Evolutionary conservation across 2,329 filamentous ascomycete species (phyloP), one percentile per base, ranked within the genome.

Genomic region (Aphanoascus verrucosus): DNA sequence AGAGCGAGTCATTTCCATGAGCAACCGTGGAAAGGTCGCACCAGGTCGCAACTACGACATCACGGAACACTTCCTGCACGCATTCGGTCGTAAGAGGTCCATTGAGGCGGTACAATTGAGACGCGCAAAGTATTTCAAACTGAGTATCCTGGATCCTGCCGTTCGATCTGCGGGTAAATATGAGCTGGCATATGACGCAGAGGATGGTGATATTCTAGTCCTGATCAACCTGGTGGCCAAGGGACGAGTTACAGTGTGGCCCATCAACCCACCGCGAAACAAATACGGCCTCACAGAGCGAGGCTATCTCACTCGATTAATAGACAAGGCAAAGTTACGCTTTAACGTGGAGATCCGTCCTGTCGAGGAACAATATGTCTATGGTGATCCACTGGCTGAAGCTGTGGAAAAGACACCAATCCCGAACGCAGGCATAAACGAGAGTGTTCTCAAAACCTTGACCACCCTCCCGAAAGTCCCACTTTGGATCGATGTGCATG

Each of bases 401-500:
- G 54, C 57, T 8, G 20, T 61, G 11, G 41, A 51, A 8, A 53
- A 45, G 1, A 56, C 62, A 2, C 57, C 61, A 2, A 59, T 65
- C 1, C 69, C 71, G 1, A 57, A 62, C n/a, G 60, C 60, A 2
- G 59, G 58, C 15, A 57, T 61, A 31, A 57, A 59, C 23, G 44
- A 58, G 9, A 31, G 50, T 17, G 34, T 6, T 14, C 23, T 51
- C 15, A 34, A 48, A 45, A 53, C 7, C 23, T 42, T 34, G 34
- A 40, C 23, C 41, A 42, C 44, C 40, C 59, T 64, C 0, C 61
- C 60, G 9, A 68, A 63, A 37, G 68, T 74, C 19, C 75, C 75
- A 0, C 51, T 75, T 12, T 77, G 75, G 75, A 65, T 71, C 51
- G 74, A 76, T 58, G 73, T 77, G 48, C 71, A 76, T 52, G 69